These are phyloP conservation scores for Elaphomyces granulatus DNA, from an alignment of 495 filamentous ascomycete genomes.

Conservation along the genomic window DNA sequence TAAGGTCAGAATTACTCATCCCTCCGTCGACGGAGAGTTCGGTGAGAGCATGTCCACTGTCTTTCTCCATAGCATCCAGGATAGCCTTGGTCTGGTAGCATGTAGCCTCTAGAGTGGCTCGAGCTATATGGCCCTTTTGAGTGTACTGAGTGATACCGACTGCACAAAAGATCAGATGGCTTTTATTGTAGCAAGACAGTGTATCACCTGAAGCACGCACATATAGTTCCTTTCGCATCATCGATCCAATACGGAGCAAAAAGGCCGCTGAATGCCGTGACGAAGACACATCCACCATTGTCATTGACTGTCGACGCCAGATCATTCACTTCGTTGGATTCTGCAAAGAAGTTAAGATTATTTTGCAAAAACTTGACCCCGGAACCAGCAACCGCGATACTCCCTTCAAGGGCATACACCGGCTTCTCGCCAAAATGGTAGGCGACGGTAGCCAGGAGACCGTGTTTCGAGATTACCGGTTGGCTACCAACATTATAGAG, in stretches of 20 bases:
- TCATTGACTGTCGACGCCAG: conserved; percentile 68
- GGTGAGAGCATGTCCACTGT: conserved; percentile 66
- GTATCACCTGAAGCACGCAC: conserved; percentile 29
- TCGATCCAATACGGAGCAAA: conserved; percentile 98
- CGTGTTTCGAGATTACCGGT: conserved; percentile 80
- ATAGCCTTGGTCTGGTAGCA: conserved; percentile 96
- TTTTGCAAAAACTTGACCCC: conserved; percentile 82
- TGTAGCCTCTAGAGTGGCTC: conserved; percentile 85
- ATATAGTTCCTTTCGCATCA: conserved; percentile 83
- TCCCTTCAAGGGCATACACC: conserved; percentile 85
- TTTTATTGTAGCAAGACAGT: neutral
- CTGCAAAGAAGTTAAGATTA: conserved; percentile 66
- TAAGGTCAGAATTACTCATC: conserved; percentile 82
- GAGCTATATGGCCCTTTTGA: conserved; percentile 76
- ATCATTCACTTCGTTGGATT: conserved; percentile 63
- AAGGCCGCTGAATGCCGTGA: conserved; percentile 89
- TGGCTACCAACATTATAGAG: conserved; percentile 85
- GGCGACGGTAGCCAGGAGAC: conserved; percentile 81
- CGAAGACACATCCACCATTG: conserved; percentile 86
- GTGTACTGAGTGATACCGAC: conserved; percentile 92
- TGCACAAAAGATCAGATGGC: conserved; percentile 6
- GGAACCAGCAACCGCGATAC: conserved; percentile 83
- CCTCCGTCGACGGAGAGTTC: conserved; percentile 84
- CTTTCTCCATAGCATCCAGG: conserved; percentile 85
- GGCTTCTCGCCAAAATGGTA: conserved; percentile 57